Base-by-base conservation (phyloP, 2,329 filamentous ascomycete genomes). In the Monilinia fructicola region DNA sequence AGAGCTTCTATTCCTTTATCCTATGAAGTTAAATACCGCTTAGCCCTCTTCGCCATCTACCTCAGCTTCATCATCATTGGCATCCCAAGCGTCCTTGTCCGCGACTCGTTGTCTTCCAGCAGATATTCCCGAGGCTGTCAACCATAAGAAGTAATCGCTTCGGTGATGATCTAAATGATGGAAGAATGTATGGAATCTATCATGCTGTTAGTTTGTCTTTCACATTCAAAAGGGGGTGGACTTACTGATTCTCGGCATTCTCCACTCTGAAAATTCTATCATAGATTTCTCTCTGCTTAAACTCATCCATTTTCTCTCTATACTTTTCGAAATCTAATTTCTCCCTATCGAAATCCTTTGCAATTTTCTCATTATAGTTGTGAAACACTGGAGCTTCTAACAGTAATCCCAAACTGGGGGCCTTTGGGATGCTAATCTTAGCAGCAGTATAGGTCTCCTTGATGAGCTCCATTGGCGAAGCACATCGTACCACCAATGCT, bases 231-330 rank as follows among this genome's bases (percentile, higher is more conserved):
- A 35, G 16, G 12, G 11, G 23, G 26, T 28, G 31, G 54, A 71
- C 91, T 85, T 83, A 94, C 91, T 91, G 86, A 76, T 94, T 93
- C 70, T 92, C 89, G 77, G 89, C 87, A 78, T 95, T 91, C 78
- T 98, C 95, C 63, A 96, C 90, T 35, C 90, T 85, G 78, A 96
- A 98, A 71, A 98, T 97, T 31, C 92, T 85, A 74, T 91, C 87
- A 77, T 99, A 99, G 68, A 99, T 98, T 77, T 96, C 88, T 72
- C 88, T 81, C 76, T 96, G 88, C 81, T 98, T 98, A 80, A 99
- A 99, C 68, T 88, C 90, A 70, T 90, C 84, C 72, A 99, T 91
- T 78, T 92, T 85, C 58, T 87, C 85, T 68, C 94, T 87, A 74
- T 89, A 93, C 69, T 89, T 90, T 58, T 82, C 82, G 77, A 97